Evolutionary conservation across 441 rosid species (phyloP).

Genomic region (Aleurites moluccanus): DNA sequence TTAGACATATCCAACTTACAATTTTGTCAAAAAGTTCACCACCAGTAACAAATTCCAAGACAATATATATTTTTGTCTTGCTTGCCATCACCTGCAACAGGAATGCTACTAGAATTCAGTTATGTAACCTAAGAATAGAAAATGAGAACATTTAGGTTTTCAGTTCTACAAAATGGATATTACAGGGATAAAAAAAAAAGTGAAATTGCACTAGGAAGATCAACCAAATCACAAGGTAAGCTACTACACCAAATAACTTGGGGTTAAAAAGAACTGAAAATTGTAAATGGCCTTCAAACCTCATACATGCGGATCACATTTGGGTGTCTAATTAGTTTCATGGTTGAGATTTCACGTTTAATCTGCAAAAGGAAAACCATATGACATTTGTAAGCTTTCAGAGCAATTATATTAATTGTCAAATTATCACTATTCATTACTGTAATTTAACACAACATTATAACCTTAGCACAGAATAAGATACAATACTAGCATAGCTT

Average conservation of each 20-base stretch:
- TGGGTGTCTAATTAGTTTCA: slow-evolving; percentile 91
- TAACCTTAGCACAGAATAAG: neutral
- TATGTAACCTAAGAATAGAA: neutral
- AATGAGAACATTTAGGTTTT: slow-evolving; percentile 7
- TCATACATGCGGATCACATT: slow-evolving; percentile 95
- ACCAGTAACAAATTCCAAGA: slow-evolving; percentile 91
- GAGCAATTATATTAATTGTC: neutral
- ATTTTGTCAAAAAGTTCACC: slow-evolving; percentile 98
- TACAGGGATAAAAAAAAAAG: neutral
- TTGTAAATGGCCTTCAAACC: slow-evolving; percentile 42
- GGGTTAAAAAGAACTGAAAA: neutral
- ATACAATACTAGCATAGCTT: neutral
- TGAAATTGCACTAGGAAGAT: neutral
- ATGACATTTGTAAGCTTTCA: neutral
- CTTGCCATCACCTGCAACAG: slow-evolving; percentile 94
- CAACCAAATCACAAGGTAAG: neutral
- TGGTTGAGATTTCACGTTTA: slow-evolving; percentile 90
- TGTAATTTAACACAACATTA: neutral
- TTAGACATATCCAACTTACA: slow-evolving; percentile 46
- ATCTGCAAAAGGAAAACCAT: slow-evolving; percentile 50
- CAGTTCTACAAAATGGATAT: neutral
- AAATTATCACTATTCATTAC: neutral
- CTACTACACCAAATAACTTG: neutral
- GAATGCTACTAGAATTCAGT: slow-evolving; percentile 21
- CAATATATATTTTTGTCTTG: slow-evolving; percentile 91